Evolutionary conservation across 371 early-diverging fungal genomes (phyloP), one percentile per base, ranked within the genome.

Genomic region (Polyrhizophydium stewartii): DNA sequence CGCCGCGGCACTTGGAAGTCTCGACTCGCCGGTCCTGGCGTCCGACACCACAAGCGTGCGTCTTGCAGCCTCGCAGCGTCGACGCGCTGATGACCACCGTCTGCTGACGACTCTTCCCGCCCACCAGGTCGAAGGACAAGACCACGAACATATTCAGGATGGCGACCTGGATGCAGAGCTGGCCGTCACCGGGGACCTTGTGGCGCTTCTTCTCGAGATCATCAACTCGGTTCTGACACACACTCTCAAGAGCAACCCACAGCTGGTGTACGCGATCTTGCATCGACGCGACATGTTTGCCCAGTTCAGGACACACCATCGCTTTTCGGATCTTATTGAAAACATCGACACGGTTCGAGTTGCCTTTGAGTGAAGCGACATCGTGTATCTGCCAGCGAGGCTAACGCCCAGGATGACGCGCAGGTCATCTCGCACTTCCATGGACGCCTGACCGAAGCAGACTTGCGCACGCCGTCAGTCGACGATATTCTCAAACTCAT

Each of bases 181-280:
- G 5, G 53, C 72, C 2, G 82, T 89, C 3, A 89, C 87, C 58
- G 78, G 84, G 40, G 90, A 90, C 65, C 69, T 90, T 58, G 73
- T 89, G 22, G 76, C 77, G 2, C 67, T 88, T 0, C 68, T 90
- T 5, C 73, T 90, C 30, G 89, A 90, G 65, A 84, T 88, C 59
- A 82, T 88, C 49, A 87, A 88, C 66, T 79, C 89, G 1, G 71
- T 86, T 0, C 53, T 90, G 49, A 76, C 76, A 1, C 80, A 85
- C 65, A 78, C 81, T 13, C 72, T 90, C 16, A 84, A 85, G 55
- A 74, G 83, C 45, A 90, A 90, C 60, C 79, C 83, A 0, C 87
- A 89, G 63, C 75, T 90, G n/a, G 82, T 88, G 0, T 89, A 90
- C 64, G 84, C 89, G 0, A 65, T 90, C 13, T 69, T 90, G 22